Base-by-base conservation (phyloP, 768 basidiomycete genomes). In the Trametes sanguinea region DNA sequence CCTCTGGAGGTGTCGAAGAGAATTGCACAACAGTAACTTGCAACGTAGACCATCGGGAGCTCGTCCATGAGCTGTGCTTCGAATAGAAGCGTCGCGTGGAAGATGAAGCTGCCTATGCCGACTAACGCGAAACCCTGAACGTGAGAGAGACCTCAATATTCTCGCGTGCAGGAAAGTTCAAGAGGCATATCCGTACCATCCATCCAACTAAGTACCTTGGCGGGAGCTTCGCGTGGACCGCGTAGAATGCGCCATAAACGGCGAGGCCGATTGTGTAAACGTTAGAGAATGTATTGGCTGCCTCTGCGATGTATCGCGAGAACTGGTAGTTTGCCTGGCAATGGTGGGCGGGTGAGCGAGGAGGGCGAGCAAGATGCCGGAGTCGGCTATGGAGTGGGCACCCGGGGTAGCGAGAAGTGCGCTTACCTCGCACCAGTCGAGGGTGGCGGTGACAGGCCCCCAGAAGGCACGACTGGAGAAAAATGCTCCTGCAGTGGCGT, bases 21-120 rank as follows among this genome's bases (percentile, higher is more conserved):
- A 37, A 89, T 73, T 71, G 82, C 87, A 17, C 84, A 72, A 65
- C 82, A 79, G 74, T 85, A 84, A 43, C 83, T 83, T 5, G 83
- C 82, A 56, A 87, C 83, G 69, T 87, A 90, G 57, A 91, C 83
- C 90, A 93, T 92, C 2, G 90, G 90, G 8, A 94, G 76, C 70
- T 94, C 91, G 67, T 94, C 91, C 39, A 88, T 86, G 55, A 90
- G 82, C 68, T 94, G 91, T 9, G 90, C 89, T 65, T 85, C 81
- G 72, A 85, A 94, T 42, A 83, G 77, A 33, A 94, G 77, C 2
- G 88, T 91, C 10, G 88, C 87, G 65, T 94, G 91, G 71, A 94
- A 94, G 50, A 85, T 82, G 68, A 87, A 85, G 69, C 88, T 90
- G 17, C 91, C 90, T 11, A 90, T 62, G n/a, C 89, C 90, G 46